Base-by-base conservation (phyloP, 2,329 filamentous ascomycete species). In the Knoxdaviesia capensis region DNA sequence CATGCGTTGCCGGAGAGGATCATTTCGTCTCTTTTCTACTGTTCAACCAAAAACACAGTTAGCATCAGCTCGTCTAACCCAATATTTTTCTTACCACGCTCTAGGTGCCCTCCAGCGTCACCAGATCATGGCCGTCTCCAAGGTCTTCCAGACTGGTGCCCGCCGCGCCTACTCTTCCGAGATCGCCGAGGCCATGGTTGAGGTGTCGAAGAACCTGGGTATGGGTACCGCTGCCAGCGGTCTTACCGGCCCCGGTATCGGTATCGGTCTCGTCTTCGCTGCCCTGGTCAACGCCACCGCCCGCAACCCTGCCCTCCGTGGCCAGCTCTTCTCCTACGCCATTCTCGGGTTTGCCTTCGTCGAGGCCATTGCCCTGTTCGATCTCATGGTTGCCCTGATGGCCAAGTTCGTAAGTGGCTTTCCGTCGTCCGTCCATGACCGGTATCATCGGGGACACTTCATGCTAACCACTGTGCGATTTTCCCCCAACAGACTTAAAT, bases 321-420 rank as follows among this genome's bases (percentile, higher is more conserved):
- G 83, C 64, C 85, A 92, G 77, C 83, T 93, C 60, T 93, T 90
- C 81, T 83, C 81, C 55, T 88, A 90, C 70, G 83, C 83, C 75
- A 88, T 90, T 81, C 71, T 90, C 61, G 83, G 84, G 71, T 90
- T 90, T 71, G 84, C 83, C 62, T 90, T 90, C 79, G 83, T 87
- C 66, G 84, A 90, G 66, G 83, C 84, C 69, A 85, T 83, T 56
- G 80, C 80, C 80, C 77, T 84, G 60, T 84, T 84, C 78, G 79
- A 84, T 60, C 77, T 84, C 60, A 86, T 86, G 80, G 75, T 86
- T 84, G 80, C 80, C 70, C 82, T 86, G 71, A 86, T 86, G 80
- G 81, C 80, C 79, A 86, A 86, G 74, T 83, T 81, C 69, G 77
- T 83, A 73, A 56, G 71, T 75, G 45, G 45, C 34, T 29, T 39